Conservation (phyloP, 2,329 filamentous ascomycete genomes). For the Xylariaceae sp. region DNA sequence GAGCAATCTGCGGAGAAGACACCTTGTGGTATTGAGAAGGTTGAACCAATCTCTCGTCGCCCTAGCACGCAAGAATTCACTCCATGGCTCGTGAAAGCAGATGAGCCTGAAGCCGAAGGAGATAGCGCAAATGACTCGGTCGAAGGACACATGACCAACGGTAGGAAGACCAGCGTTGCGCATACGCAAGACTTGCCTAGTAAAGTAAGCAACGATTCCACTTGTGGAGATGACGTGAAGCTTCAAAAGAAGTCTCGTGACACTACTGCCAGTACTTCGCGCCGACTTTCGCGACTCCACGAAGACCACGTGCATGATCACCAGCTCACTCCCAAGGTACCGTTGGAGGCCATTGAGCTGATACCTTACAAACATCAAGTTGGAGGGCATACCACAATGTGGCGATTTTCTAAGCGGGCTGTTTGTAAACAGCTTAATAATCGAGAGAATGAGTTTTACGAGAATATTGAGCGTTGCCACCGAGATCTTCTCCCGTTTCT, state of each 20-base stretch:
- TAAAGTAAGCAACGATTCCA: conserved; percentile 38
- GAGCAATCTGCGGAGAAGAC: conserved; percentile 37
- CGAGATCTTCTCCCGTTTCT: conserved; percentile 87
- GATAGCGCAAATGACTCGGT: conserved; percentile 35
- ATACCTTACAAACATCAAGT: conserved; percentile 98
- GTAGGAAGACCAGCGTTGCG: conserved; percentile 22
- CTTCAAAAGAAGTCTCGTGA: conserved; percentile 31
- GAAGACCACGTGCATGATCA: conserved; percentile 52
- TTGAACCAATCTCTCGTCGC: conserved; percentile 29
- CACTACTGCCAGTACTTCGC: conserved; percentile 35
- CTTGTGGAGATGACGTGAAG: conserved; percentile 44
- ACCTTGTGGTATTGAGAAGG: conserved; percentile 25
- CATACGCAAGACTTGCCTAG: conserved; percentile 32
- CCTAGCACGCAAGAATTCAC: conserved; percentile 38
- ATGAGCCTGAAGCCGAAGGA: conserved; percentile 44
- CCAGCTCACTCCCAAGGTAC: conserved; percentile 52
- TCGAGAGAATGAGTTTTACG: conserved; percentile 97
- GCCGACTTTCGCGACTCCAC: conserved; percentile 41
- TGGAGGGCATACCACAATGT: conserved; percentile 92
- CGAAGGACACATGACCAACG: conserved; percentile 27
- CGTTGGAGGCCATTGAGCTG: conserved; percentile 87
- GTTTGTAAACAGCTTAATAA: conserved; percentile 99
- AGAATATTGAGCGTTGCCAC: conserved; percentile 88
- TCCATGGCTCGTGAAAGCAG: conserved; percentile 59
- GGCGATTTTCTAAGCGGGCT: conserved; percentile 89